A percentile compares a stretch with the other conserved stretches of the same genome.
Evolutionary conservation across 768 basidiomycete species (phyloP).

Genomic region (Pleurotus tuoliensis): DNA sequence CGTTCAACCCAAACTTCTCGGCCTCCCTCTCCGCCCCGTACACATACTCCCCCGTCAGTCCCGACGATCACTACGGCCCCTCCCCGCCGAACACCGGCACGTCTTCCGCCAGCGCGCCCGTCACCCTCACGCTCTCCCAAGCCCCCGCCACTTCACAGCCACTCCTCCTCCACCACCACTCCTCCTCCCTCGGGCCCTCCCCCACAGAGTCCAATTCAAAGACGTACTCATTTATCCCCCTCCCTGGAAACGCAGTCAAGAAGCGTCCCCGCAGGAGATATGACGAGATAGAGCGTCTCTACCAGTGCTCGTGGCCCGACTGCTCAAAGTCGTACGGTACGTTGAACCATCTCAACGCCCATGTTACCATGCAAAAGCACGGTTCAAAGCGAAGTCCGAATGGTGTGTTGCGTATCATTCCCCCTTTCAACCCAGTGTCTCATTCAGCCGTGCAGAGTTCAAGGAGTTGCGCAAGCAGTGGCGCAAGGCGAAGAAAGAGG

Average conservation of each 20-base stretch:
- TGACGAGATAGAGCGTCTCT: conserved; percentile 94
- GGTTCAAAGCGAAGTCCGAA: conserved; percentile 85
- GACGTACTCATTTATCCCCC: conserved; percentile 78
- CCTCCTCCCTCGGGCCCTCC: conserved; percentile 20
- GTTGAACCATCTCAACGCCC: conserved; percentile 95
- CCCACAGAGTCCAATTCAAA: conserved; percentile 43
- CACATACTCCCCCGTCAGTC: conserved; percentile 37
- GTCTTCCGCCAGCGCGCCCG: conserved; percentile 45
- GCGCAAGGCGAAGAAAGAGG: conserved; percentile 90
- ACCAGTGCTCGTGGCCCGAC: conserved; percentile 78
- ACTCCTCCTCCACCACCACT: conserved; percentile 22
- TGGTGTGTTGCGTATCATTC: conserved; percentile 48
- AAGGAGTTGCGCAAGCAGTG: conserved; percentile 96
- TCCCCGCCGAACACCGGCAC: conserved; percentile 63
- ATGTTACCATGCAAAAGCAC: conserved; percentile 98
- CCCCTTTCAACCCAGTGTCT: conserved; percentile 5
- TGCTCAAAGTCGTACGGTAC: conserved; percentile 89
- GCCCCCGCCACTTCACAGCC: conserved; percentile 15
- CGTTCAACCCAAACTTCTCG: conserved; percentile 50
- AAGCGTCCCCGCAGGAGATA: conserved; percentile 83
- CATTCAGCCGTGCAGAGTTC: conserved; percentile 66
- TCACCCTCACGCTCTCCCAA: conserved; percentile 16
- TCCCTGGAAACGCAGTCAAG: conserved; percentile 77
- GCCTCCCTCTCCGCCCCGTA: conserved; percentile 25
- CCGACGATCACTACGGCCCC: conserved; percentile 51